phyloP scores from a whole-genome alignment of 345 rosid genomes.

The Citrus unshiu region DNA sequence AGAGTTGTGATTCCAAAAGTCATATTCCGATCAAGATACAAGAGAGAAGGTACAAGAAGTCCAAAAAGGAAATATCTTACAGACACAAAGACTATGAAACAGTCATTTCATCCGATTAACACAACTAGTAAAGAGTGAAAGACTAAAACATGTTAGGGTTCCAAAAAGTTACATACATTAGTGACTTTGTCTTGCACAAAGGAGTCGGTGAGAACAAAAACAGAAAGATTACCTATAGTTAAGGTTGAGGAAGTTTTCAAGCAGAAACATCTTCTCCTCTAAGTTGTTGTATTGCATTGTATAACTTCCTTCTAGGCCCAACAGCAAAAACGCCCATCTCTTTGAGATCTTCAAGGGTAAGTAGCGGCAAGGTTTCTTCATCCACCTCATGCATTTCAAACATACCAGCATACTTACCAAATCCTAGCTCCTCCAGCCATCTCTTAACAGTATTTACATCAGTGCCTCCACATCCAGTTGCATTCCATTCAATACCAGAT shows the following conservation, averaged over 20 bases:
- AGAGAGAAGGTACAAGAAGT: not conserved
- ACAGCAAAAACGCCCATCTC: conserved; percentile 58
- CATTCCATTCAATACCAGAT: conserved; percentile 16
- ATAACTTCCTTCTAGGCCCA: conserved; percentile 56
- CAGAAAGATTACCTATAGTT: conserved; percentile 5
- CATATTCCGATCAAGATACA: not conserved
- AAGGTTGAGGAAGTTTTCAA: conserved; percentile 3
- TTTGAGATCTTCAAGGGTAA: conserved; percentile 59
- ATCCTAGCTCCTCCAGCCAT: conserved; percentile 55
- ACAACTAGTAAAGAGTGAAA: not conserved
- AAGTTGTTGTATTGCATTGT: conserved; percentile 41
- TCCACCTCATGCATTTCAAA: conserved; percentile 60
- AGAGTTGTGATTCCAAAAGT: not conserved
- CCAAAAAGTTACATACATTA: conserved; percentile 23
- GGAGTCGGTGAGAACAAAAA: conserved; percentile 1
- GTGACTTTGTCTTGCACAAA: conserved; percentile 22
- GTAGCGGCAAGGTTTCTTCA: conserved; percentile 44
- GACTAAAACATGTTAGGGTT: conserved; percentile 19
- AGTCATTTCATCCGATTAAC: conserved; percentile 9
- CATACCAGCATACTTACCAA: conserved; percentile 40
- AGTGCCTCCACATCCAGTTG: not conserved
- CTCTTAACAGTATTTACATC: conserved; percentile 26
- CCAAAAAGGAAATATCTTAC: not conserved
- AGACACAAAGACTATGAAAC: not conserved
- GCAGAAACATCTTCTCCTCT: conserved; percentile 23